phyloP scores from a whole-genome alignment of 2,329 filamentous ascomycete genomes.

The Cladosporium sp. region DNA sequence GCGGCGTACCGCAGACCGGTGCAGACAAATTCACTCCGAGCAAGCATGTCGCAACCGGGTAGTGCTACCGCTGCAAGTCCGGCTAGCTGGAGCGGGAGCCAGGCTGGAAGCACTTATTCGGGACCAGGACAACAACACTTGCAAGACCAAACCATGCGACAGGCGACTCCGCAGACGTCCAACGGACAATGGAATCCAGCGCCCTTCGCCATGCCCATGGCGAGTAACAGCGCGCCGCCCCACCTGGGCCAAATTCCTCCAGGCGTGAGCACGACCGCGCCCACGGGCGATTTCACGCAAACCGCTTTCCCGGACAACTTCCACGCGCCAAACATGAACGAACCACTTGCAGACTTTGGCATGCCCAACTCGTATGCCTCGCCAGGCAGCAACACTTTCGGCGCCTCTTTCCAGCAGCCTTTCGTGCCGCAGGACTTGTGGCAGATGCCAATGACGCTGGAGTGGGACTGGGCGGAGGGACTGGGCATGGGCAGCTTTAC shows the following conservation, averaged over 20 bases:
- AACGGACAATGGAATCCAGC: conserved; percentile 20
- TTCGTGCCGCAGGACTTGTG: conserved; percentile 91
- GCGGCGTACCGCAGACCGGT: conserved; percentile 36
- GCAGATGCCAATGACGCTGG: conserved; percentile 92
- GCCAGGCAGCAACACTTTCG: conserved; percentile 10
- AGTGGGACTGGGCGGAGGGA: conserved; percentile 74
- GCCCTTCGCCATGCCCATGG: conserved; percentile 12
- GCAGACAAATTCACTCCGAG: conserved; percentile 34
- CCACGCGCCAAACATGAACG: conserved; percentile 19
- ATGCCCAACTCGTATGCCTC: conserved; percentile 18
- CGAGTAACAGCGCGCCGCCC: neutral
- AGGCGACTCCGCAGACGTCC: conserved; percentile 9
- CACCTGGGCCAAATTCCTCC: neutral
- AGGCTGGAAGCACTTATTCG: neutral
- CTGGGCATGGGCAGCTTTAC: conserved; percentile 36
- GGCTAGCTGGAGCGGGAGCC: conserved; percentile 31
- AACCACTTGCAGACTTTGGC: conserved; percentile 21
- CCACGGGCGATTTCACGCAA: conserved; percentile 1
- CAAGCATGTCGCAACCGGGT: conserved; percentile 29
- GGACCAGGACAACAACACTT: conserved; percentile 15
- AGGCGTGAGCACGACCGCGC: neutral
- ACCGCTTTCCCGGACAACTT: conserved; percentile 2
- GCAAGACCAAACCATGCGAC: conserved; percentile 6
- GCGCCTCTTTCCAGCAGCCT: conserved; percentile 69
- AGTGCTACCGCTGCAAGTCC: conserved; percentile 31